Percentiles rank a stretch among this genome's conserved stretches.
Conservation (phyloP, 345 rosid genomes). For the Eutrema japonicum region DNA sequence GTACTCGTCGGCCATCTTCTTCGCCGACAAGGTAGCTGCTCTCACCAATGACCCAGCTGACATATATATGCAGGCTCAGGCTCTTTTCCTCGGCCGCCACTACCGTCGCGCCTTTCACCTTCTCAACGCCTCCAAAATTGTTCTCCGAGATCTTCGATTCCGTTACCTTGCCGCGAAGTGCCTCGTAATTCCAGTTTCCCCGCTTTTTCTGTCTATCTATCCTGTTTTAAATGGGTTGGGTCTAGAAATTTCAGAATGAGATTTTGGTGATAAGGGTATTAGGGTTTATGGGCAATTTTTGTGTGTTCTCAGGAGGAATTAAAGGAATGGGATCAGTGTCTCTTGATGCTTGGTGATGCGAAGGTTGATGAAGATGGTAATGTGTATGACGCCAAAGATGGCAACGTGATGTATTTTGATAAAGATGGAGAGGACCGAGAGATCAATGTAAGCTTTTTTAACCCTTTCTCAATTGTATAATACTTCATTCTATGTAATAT, state of each 20-base stretch:
- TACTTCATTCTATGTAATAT: not conserved
- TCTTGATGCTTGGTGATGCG: conserved; percentile 84
- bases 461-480: not conserved
- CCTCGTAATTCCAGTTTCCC: conserved; percentile 54
- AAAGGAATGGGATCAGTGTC: conserved; percentile 98
- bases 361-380: conserved; percentile 87
- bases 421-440: conserved; percentile 95
- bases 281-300: conserved; percentile 29
- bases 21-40: conserved; percentile 88
- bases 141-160: conserved; percentile 93
- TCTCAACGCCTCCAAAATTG: conserved; percentile 85
- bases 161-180: conserved; percentile 98
- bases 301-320: conserved; percentile 71
- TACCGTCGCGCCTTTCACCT: conserved; percentile 96
- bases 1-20: conserved; percentile 95
- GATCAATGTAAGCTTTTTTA: conserved; percentile 64
- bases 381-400: conserved; percentile 72
- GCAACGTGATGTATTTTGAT: conserved; percentile 66
- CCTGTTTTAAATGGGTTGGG: not conserved
- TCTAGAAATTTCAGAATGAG: not conserved
- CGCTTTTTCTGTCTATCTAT: not conserved
- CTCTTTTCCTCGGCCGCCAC: conserved; percentile 91
- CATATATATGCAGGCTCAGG: conserved; percentile 93
- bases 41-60: conserved; percentile 83
- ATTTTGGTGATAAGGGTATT: conserved; percentile 19